Conservation (phyloP, 805 yeast genomes). For the Debaryomyces tyrocola region DNA sequence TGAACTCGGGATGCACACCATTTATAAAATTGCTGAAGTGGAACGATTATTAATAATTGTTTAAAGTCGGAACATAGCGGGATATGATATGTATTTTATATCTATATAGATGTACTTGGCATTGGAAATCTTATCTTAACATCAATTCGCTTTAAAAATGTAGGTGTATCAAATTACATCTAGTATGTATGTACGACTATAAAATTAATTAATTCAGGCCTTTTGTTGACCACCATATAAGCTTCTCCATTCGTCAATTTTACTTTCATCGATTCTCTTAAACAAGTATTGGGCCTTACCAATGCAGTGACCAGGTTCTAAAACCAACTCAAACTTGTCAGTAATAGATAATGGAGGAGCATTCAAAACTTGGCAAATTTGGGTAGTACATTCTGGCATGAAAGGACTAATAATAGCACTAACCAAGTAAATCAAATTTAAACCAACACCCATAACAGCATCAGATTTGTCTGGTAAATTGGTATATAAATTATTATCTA, state of each 20-base stretch:
- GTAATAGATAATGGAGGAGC: conserved; percentile 80
- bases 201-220: neutral
- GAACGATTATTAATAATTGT: too few species aligned
- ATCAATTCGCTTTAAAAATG: too few species aligned
- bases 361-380: conserved; percentile 76
- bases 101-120: too few species aligned
- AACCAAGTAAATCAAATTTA: conserved; percentile 84
- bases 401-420: conserved; percentile 81
- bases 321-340: conserved; percentile 66
- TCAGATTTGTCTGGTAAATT: conserved; percentile 79
- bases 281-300: conserved; percentile 91
- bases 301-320: conserved; percentile 80
- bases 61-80: too few species aligned
- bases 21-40: too few species aligned
- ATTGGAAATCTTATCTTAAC: too few species aligned
- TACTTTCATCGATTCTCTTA: conserved; percentile 86
- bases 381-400: conserved; percentile 80
- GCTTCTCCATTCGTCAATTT: conserved; percentile 82
- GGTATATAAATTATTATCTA: conserved; percentile 82
- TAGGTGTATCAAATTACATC: too few species aligned
- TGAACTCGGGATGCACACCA: too few species aligned
- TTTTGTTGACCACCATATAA: conserved; percentile 79
- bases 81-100: too few species aligned
- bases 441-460: conserved; percentile 88
- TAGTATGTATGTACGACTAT: too few species aligned